phyloP scores from a whole-genome alignment of 177 flowering plant species.

The Vitis hybrid region DNA sequence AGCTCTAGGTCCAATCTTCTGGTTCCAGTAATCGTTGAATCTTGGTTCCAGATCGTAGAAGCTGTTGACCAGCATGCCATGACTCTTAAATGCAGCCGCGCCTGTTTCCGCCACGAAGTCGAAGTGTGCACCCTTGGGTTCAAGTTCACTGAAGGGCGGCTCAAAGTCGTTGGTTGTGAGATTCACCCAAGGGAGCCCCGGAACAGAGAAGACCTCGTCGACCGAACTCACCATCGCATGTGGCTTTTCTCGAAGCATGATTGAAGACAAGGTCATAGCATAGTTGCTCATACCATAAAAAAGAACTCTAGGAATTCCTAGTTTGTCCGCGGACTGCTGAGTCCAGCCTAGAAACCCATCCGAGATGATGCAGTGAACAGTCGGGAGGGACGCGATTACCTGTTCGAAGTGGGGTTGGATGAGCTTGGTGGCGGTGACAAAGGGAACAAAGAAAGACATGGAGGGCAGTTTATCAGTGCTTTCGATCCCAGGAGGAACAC shows the following conservation, averaged over 20 bases:
- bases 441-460: conserved; percentile 30
- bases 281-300: conserved; percentile 41
- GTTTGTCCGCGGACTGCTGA: conserved; percentile 32
- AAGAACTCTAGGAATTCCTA: conserved; percentile 40
- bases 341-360: conserved; percentile 45
- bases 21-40: conserved; percentile 34
- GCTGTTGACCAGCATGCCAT: conserved; percentile 46
- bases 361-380: no score
- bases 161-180: conserved; percentile 43
- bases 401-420: no score
- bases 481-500: conserved; percentile 32
- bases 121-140: conserved; percentile 16
- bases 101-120: conserved; percentile 28
- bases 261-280: conserved; percentile 8
- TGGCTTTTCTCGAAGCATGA: neutral
- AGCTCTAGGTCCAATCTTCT: conserved; percentile 16
- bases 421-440: conserved; percentile 8
- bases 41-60: conserved; percentile 52
- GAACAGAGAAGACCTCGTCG: conserved; percentile 32
- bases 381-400: no score
- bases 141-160: conserved; percentile 4
- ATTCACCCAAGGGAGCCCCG: conserved; percentile 46
- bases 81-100: conserved; percentile 22
- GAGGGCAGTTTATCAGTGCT: conserved; percentile 54
- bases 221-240: conserved; percentile 7